A percentile compares a stretch with the other conserved stretches of the same genome.
These are phyloP conservation scores for Trypanosoma brucei DNA, from an alignment of 208 protist genomes.

Conservation along the genomic window DNA sequence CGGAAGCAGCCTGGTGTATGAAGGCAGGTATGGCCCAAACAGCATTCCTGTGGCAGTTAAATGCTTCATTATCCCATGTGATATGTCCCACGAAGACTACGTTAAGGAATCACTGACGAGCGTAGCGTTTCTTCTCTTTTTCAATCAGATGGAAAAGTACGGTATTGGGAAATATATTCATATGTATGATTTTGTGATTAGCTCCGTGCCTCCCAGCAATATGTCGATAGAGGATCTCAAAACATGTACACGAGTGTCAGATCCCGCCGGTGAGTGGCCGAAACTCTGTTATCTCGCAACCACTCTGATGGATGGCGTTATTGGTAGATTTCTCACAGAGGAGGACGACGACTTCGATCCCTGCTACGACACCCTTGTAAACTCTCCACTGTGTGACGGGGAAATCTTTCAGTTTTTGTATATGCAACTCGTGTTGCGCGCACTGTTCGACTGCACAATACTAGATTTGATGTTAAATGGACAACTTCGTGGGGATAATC, in stretches of 20 bases:
- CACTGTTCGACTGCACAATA: slow-evolving; percentile 73
- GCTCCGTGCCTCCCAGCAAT: slow-evolving; percentile 35
- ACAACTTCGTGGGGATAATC: slow-evolving; percentile 84
- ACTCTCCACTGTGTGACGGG: slow-evolving; percentile 53
- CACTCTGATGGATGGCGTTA: slow-evolving; percentile 79
- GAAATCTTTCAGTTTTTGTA: slow-evolving; percentile 88
- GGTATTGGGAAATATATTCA: slow-evolving; percentile 41
- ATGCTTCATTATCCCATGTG: slow-evolving; percentile 65
- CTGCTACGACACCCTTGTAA: slow-evolving; percentile 73
- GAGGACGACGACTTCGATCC: slow-evolving; percentile 80
- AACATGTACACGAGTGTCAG: slow-evolving; percentile 20
- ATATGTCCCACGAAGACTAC: slow-evolving; percentile 61
- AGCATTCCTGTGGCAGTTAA: slow-evolving; percentile 77
- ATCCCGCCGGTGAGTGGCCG: slow-evolving; percentile 17
- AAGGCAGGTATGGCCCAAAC: slow-evolving; percentile 41
- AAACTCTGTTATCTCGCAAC: slow-evolving; percentile 80
- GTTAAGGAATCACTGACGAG: slow-evolving; percentile 78
- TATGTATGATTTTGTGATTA: slow-evolving; percentile 82
- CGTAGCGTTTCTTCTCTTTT: slow-evolving; percentile 73
- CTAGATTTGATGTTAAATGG: slow-evolving; percentile 84
- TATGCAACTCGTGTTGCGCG: slow-evolving; percentile 56
- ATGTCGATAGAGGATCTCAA: slow-evolving; percentile 45
- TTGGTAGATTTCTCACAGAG: slow-evolving; percentile 76
- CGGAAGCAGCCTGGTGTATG: slow-evolving; percentile 79
- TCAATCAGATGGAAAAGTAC: slow-evolving; percentile 71